Evolutionary conservation across 176 grass and related monocot species (phyloP).

Genomic region (Urochloa ruziziensis): DNA sequence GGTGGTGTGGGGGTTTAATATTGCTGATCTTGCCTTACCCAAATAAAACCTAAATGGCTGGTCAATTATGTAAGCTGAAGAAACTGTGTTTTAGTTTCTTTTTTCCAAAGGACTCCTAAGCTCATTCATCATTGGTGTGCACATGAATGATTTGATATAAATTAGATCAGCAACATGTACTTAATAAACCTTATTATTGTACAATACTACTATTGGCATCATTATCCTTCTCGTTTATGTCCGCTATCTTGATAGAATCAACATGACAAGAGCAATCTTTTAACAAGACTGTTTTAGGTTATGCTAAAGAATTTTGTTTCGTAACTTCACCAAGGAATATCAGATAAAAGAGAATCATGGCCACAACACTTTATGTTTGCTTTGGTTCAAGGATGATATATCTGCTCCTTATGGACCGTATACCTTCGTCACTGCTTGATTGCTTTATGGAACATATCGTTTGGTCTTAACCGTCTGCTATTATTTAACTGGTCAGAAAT

Average conservation of each 20-base stretch:
- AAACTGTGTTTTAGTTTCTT: background rate
- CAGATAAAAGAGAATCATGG: background rate
- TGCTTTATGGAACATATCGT: background rate
- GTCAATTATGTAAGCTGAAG: background rate
- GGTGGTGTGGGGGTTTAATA: no score
- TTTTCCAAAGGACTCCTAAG: background rate
- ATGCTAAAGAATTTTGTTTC: background rate
- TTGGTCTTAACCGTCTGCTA: background rate
- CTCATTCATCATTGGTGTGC: background rate
- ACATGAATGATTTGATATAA: background rate
- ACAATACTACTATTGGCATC: no score
- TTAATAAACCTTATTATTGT: background rate
- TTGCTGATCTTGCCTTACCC: no score
- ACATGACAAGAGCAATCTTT: background rate
- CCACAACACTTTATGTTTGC: background rate
- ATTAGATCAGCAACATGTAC: background rate
- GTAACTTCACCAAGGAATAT: background rate
- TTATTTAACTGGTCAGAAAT: conserved; percentile 38
- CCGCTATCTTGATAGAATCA: background rate
- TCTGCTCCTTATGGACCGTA: background rate
- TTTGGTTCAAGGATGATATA: background rate
- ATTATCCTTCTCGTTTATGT: background rate
- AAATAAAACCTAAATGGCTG: background rate
- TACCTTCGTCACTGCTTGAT: background rate
- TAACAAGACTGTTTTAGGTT: background rate